These are phyloP conservation scores for Geotrichum klebahnii DNA, from an alignment of 1,139 yeast species.

Conservation along the genomic window DNA sequence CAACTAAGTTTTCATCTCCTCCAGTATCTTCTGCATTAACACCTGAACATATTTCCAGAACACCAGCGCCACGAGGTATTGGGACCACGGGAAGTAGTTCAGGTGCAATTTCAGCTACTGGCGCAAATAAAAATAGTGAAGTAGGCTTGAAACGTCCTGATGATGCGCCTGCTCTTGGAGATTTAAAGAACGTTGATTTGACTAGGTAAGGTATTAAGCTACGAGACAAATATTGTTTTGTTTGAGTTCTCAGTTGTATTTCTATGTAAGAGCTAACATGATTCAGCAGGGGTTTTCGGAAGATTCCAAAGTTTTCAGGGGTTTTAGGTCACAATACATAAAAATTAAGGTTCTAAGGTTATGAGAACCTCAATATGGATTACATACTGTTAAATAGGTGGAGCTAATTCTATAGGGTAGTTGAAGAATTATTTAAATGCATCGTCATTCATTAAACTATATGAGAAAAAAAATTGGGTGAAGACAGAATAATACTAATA, in stretches of 20 bases:
- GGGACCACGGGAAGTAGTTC: not conserved
- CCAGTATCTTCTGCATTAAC: no score
- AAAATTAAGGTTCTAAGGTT: constrained; percentile 24
- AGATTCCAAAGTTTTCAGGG: constrained; percentile 16
- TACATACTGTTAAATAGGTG: no score
- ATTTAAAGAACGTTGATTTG: constrained; percentile 47
- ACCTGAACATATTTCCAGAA: no score
- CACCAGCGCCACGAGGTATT: constrained; percentile 1
- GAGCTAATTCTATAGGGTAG: not conserved
- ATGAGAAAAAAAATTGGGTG: no score
- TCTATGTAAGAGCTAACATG: no score
- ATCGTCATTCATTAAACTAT: no score
- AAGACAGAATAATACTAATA: no score
- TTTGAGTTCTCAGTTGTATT: constrained; percentile 3
- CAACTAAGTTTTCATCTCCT: constrained; percentile 36
- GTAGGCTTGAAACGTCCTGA: constrained; percentile 25
- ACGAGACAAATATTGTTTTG: no score
- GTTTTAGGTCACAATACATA: constrained; percentile 21
- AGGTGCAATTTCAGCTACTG: not conserved
- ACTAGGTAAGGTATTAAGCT: constrained; percentile 34
- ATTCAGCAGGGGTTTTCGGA: constrained; percentile 19
- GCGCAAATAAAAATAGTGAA: no score
- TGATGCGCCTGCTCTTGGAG: constrained; percentile 42
- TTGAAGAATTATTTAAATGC: no score
- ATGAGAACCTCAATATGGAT: no score